Base-by-base conservation (phyloP, 179 eudicot genomes). In the Carnegiea gigantea region DNA sequence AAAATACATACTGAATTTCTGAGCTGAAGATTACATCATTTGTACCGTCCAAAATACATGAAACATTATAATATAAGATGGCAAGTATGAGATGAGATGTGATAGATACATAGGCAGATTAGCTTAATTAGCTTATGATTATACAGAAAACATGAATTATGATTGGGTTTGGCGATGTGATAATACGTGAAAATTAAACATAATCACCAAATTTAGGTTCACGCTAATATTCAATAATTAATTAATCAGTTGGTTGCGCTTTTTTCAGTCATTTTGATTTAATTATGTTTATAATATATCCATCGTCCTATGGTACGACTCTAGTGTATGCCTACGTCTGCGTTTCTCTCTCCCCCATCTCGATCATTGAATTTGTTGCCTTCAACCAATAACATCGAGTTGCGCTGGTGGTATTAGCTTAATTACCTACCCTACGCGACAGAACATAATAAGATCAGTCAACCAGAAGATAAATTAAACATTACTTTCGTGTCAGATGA, bases 161-260 rank as follows among this genome's bases (percentile, higher is more conserved):
- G 68, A 80, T 80, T 84, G 72, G 80, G 74, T 80, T 68, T 57
- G 74, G 81, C 83, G 70, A 84, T 83, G 81, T 84, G 86, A 48
- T 9, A 48, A 48, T 9, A 9, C 44, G 6, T 40, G 44, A 40
- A 5, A 40, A 40, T 40, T 40, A 40, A 40, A 7, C 44, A 5
- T 40, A 40, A 40, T 40, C 44, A 40, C 44, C 44, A 5, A 40
- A 40, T 40, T 40, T 6, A 40, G 44, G 44, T 6, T 48, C 0
- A 62, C 23, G 68, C 64, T 57, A 49, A 75, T 40, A 9, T 1
- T 9, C 1, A 13, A 11, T 48, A 9, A 75, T 75, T 76, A 24
- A 70, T 11, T 23, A 74, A 74, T 76, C 26, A 24, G 8, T 57
- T 75, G 17, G 78, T 75, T 75, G 77, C 20, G 10, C 53, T 48